Base-by-base conservation (phyloP, 148 eudicot species). In the Camellia japonica region DNA sequence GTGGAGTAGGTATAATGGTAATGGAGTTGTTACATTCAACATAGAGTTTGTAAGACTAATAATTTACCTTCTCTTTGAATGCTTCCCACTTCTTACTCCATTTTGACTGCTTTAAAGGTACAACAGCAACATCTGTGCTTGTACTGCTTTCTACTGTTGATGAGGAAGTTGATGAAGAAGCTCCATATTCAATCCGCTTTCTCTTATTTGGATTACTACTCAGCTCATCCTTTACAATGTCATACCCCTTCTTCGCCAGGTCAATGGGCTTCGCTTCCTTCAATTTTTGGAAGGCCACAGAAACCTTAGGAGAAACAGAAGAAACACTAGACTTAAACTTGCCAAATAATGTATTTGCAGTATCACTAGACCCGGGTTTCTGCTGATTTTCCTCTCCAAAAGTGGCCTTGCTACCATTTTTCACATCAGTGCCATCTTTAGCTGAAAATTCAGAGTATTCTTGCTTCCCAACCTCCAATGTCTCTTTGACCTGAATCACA, bases 41-140 rank as follows among this genome's bases (percentile, higher is more conserved):
- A 23, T 41, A 49, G 30, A 71, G 16, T 9, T 10, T 19, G 2
- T 42, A 42, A 60, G 51, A 70, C 43, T 41, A 41, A 62, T 3
- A 30, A 67, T 47, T 73, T 80, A 91, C 98, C 93, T 95, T 95
- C 73, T 82, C 89, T 86, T 87, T 96, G 68, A 91, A 38, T 42
- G 88, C 79, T 76, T 92, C 95, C 97, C 94, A 96, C 85, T 87
- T 91, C 89, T 92, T 96, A 81, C 87, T 89, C 90, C 90, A 94
- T 38, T 76, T 82, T 30, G 97, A 94, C 72, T 94, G 91, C 82
- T 92, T 92, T 56, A 84, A 69, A 51, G 95, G 95, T 71, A 94
- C 85, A 81, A 96, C 62, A 71, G 87, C 92, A 75, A 96, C 74
- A 73, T 96, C 99, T 72, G 93, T 93, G 80, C 95, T 90, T 19